Base-by-base conservation (phyloP, 805 yeast genomes). In the Monosporozyma yasuniensis region DNA sequence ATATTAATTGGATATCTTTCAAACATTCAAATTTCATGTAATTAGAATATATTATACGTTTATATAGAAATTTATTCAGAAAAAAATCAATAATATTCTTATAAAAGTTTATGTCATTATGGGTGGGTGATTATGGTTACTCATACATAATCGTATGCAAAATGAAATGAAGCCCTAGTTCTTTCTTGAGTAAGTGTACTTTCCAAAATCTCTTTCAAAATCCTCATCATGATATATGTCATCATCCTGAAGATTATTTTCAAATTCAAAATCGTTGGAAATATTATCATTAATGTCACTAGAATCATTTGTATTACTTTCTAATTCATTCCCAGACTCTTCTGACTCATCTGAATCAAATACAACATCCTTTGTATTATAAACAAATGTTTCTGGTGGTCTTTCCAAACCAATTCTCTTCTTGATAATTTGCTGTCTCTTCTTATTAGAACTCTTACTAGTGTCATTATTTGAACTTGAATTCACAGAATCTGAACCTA, bases 401-500 rank as follows among this genome's bases (percentile, higher is more conserved):
- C 52, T 51, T 34, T 61, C 59, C 43, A 61, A 42, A 3, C 68
- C 58, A 19, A 61, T 55, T 42, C 64, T 54, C 48, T 60, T 45
- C 37, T 61, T 55, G 21, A 67, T 61, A 27, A 61, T 50, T 38
- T 59, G 56, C 53, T 58, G 57, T 44, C 58, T 52, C 25, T 32
- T 28, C 5, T 46, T 50, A 12, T 19, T 14, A 11, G 42, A 39
- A 27, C 27, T 38, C 12, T 18, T 30, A 38, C 44, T 28, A 2
- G 42, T 57, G 42, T 61, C 62, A 27, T 52, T 56, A 22, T 49
- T 59, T 1, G 64, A 61, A 35, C 55, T 54, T 5, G 59, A 65
- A 38, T 68, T 48, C 47, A 75, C 73, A 0, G 83, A 75, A 45
- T 80, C 61, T 1, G 83, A 80, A 4, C 81, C 80, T 55, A 80